Evolutionary conservation across 306 rosid genomes (phyloP).

Genomic region (Cicer judaicum): DNA sequence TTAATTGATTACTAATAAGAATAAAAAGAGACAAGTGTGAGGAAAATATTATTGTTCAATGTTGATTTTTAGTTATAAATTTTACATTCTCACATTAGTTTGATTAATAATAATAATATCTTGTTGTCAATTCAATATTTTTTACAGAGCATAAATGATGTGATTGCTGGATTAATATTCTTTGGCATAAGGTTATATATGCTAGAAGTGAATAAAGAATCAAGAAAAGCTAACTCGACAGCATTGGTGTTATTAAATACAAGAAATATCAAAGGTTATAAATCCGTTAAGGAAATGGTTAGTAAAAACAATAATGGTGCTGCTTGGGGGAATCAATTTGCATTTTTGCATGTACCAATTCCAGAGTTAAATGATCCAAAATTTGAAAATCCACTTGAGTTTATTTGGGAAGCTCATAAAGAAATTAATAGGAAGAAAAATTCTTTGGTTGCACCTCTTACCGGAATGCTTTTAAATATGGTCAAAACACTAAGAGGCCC

Average conservation of each 20-base stretch:
- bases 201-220: slow-evolving; percentile 45
- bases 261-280: slow-evolving; percentile 49
- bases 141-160: slow-evolving; percentile 56
- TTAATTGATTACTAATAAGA: too few species aligned
- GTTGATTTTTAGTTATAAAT: not conserved
- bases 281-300: slow-evolving; percentile 58
- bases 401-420: slow-evolving; percentile 50
- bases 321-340: slow-evolving; percentile 62
- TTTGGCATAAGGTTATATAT: slow-evolving; percentile 57
- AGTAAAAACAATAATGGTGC: slow-evolving; percentile 29
- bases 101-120: too few species aligned
- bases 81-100: not conserved
- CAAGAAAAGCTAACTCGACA: slow-evolving; percentile 44
- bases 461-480: slow-evolving; percentile 42
- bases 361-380: slow-evolving; percentile 48
- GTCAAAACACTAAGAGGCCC: slow-evolving; percentile 51
- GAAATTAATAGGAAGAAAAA: slow-evolving; percentile 46
- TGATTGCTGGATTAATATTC: slow-evolving; percentile 53
- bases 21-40: not conserved
- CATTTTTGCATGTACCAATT: slow-evolving; percentile 55
- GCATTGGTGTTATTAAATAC: slow-evolving; percentile 55
- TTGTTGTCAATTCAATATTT: too few species aligned
- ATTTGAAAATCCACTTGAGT: slow-evolving; percentile 50
- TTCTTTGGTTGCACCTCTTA: slow-evolving; percentile 49
- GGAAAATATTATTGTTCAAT: not conserved